A percentile compares a stretch with the other conserved stretches of the same genome.
phyloP scores from a whole-genome alignment of 1,139 yeast genomes.

The Lizanozyma gosingica region DNA sequence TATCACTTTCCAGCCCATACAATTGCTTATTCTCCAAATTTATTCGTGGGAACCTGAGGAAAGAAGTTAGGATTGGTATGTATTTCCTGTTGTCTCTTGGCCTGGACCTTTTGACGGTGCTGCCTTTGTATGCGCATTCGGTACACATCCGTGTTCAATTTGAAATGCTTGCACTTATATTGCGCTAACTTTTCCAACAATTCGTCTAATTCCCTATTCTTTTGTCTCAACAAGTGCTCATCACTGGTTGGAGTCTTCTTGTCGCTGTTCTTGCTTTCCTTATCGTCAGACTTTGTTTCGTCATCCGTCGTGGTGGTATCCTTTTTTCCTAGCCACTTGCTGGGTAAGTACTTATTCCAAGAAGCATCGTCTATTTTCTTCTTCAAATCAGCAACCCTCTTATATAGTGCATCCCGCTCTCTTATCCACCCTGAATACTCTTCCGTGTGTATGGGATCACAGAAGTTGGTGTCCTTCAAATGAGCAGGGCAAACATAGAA shows the following conservation, averaged over 20 bases:
- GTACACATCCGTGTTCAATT: background rate
- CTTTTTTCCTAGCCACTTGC: background rate
- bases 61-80: background rate
- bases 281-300: background rate
- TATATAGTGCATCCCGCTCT: conserved; percentile 5
- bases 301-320: background rate
- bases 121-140: background rate
- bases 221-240: background rate
- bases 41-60: background rate
- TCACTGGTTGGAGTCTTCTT: background rate
- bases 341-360: background rate
- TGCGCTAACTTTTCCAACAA: background rate
- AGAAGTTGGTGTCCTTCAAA: conserved; percentile 35
- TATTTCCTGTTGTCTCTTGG: background rate
- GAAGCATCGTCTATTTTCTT: conserved; percentile 7
- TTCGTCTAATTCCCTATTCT: background rate
- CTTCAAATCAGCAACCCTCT: conserved; percentile 8
- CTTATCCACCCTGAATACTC: conserved; percentile 16
- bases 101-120: background rate
- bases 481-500: conserved; percentile 42
- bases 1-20: too few relatives aligned
- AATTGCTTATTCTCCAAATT: background rate
- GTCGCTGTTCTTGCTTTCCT: background rate
- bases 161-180: background rate
- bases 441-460: conserved; percentile 21